Percentiles rank a stretch among this genome's conserved stretches.
Conservation (phyloP, 352 stramenopile species). For the Phytophthora colocasiae region DNA sequence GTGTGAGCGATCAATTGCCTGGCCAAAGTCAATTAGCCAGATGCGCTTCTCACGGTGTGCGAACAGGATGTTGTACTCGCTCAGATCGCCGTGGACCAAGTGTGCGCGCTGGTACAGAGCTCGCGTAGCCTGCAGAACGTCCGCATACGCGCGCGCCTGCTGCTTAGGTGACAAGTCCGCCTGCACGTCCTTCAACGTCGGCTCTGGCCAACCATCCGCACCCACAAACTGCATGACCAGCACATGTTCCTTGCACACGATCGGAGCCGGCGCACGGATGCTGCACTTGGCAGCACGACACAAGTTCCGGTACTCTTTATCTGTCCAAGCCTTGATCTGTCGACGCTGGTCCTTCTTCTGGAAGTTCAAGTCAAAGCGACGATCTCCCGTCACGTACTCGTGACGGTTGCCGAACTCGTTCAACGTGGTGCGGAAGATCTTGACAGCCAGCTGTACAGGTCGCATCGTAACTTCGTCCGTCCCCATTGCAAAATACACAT, state of each 20-base stretch:
- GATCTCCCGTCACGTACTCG: conserved; percentile 87
- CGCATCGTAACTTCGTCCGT: conserved; percentile 54
- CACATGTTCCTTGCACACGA: conserved; percentile 71
- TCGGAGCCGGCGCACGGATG: conserved; percentile 53
- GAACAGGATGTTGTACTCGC: conserved; percentile 93
- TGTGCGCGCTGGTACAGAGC: conserved; percentile 60
- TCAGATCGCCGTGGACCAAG: conserved; percentile 74
- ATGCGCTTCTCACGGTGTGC: conserved; percentile 54
- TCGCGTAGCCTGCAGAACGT: conserved; percentile 56
- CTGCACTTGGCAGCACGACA: conserved; percentile 53
- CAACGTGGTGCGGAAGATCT: conserved; percentile 89
- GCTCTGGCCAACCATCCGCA: conserved; percentile 58
- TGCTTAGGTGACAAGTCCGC: conserved; percentile 56
- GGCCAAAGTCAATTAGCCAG: conserved; percentile 94
- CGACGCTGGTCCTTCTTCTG: conserved; percentile 74
- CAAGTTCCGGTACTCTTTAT: conserved; percentile 79
- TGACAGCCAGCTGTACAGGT: conserved; percentile 57
- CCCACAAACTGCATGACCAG: conserved; percentile 81
- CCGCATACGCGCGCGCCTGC: conserved; percentile 58
- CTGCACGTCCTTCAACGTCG: conserved; percentile 71
- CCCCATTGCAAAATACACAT: conserved; percentile 79
- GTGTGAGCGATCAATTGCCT: conserved; percentile 87
- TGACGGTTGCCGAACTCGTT: conserved; percentile 85
- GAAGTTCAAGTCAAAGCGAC: conserved; percentile 76
- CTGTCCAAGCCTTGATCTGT: conserved; percentile 78